Conservation (phyloP, 495 filamentous ascomycete genomes). For the Tuber borchii region DNA sequence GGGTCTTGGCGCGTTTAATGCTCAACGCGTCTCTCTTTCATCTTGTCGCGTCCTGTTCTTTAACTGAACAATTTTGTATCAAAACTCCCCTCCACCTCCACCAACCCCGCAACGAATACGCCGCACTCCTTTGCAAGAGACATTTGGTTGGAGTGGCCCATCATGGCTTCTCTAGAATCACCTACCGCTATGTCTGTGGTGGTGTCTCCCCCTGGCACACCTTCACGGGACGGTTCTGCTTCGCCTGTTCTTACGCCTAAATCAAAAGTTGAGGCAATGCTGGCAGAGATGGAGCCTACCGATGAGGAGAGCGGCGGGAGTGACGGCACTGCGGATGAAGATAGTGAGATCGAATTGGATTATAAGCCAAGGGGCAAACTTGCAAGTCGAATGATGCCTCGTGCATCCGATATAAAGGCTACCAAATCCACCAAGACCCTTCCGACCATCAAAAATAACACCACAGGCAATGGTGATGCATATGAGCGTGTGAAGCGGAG, state of each 20-base stretch:
- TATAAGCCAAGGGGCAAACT: slow-evolving; percentile 58
- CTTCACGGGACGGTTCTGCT: slow-evolving; percentile 14
- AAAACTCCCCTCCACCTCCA: background rate
- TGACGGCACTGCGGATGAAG: slow-evolving; percentile 18
- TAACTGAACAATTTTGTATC: slow-evolving; percentile 1
- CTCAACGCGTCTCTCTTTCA: slow-evolving; percentile 19
- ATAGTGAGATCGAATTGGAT: slow-evolving; percentile 38
- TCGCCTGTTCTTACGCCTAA: slow-evolving; percentile 55
- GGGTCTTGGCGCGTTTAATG: slow-evolving; percentile 18
- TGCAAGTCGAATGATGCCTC: slow-evolving; percentile 59
- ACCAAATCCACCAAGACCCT: background rate
- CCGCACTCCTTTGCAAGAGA: background rate
- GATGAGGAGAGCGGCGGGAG: slow-evolving; percentile 52
- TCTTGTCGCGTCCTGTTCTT: background rate
- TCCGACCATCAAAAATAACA: slow-evolving; percentile 9
- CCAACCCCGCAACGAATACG: background rate
- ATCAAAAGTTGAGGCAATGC: slow-evolving; percentile 62
- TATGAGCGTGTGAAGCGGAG: slow-evolving; percentile 42
- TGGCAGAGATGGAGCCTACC: slow-evolving; percentile 56
- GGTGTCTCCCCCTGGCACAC: slow-evolving; percentile 31
- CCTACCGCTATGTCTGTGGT: slow-evolving; percentile 7
- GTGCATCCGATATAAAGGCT: slow-evolving; percentile 24
- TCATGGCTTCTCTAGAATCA: slow-evolving; percentile 7
- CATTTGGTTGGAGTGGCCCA: background rate
- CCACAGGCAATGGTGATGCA: slow-evolving; percentile 12